phyloP scores from a whole-genome alignment of 2,329 filamentous ascomycete genomes.

The Sodiomyces alkalinus region DNA sequence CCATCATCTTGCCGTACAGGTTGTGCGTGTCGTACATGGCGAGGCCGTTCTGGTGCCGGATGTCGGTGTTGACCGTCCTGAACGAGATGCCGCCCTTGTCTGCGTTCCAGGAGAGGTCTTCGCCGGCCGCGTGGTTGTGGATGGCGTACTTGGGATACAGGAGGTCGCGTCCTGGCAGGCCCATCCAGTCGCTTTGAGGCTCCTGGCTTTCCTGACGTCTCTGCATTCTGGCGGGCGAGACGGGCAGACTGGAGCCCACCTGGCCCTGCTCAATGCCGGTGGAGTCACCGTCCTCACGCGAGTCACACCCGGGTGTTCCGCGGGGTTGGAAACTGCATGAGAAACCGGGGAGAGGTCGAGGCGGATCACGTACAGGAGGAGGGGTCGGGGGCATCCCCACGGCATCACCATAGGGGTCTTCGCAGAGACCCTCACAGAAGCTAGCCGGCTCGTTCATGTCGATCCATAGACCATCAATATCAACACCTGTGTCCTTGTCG shows the following conservation, averaged over 20 bases:
- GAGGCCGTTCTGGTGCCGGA: conserved; percentile 51
- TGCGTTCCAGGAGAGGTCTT: conserved; percentile 4
- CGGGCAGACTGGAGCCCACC: too few species aligned
- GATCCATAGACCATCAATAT: conserved; percentile 69
- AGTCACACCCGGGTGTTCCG: conserved; percentile 5
- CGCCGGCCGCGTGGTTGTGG: conserved; percentile 4
- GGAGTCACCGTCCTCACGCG: too few species aligned
- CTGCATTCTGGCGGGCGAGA: neutral
- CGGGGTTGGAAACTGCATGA: conserved; percentile 14
- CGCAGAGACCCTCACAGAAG: conserved; percentile 11
- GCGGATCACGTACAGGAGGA: conserved; percentile 45
- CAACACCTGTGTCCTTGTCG: conserved; percentile 43
- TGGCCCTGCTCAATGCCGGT: neutral
- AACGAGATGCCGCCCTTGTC: conserved; percentile 30
- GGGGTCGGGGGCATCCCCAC: conserved; percentile 42
- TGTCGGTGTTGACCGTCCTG: conserved; percentile 48
- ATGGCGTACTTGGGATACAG: conserved; percentile 9
- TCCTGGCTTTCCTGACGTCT: neutral
- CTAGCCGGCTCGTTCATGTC: conserved; percentile 42
- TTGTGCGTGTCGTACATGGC: conserved; percentile 76
- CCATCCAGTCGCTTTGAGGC: conserved; percentile 6
- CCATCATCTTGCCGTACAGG: conserved; percentile 35
- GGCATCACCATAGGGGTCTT: conserved; percentile 23
- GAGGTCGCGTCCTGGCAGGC: conserved; percentile 9
- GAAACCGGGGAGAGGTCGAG: conserved; percentile 46